phyloP scores from a whole-genome alignment of 148 eudicot species.

The Fagopyrum tataricum region DNA sequence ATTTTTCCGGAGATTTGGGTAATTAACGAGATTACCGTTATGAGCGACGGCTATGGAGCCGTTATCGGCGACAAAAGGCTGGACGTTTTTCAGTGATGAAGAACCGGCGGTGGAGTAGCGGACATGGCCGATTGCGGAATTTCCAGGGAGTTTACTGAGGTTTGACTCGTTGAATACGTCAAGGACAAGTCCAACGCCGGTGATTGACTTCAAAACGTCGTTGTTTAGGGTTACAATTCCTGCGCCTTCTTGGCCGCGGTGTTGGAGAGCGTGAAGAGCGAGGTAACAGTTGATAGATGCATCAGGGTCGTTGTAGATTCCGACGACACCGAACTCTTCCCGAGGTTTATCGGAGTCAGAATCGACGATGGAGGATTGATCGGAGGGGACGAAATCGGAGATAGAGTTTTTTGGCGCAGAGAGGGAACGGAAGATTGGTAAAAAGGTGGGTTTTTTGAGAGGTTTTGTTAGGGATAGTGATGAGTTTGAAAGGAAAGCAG shows the following conservation, averaged over 20 bases:
- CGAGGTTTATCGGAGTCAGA: constrained; percentile 3
- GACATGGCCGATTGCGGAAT: constrained; percentile 45
- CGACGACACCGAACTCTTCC: constrained; percentile 22
- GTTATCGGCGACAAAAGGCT: constrained; percentile 46
- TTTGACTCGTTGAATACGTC: constrained; percentile 48
- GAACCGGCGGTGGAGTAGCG: constrained; percentile 48
- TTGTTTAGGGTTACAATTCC: constrained; percentile 40
- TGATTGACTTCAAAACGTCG: constrained; percentile 29
- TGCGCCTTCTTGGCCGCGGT: constrained; percentile 65
- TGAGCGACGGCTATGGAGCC: constrained; percentile 51
- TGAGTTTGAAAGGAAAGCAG: background rate
- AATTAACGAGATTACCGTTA: constrained; percentile 51
- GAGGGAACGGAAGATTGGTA: background rate
- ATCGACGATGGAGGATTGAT: background rate
- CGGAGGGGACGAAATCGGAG: too few relatives aligned
- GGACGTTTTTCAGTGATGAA: constrained; percentile 39
- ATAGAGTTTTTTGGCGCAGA: constrained; percentile 28
- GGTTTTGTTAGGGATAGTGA: background rate
- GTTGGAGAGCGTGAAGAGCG: constrained; percentile 56
- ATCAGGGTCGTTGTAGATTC: constrained; percentile 3
- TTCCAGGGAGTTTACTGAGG: constrained; percentile 42
- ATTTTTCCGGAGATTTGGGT: constrained; percentile 21
- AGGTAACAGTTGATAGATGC: constrained; percentile 17
- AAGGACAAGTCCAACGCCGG: constrained; percentile 42
- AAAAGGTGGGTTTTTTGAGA: background rate